phyloP scores from a whole-genome alignment of 129 eudicot genomes.

The Logfia minima region DNA sequence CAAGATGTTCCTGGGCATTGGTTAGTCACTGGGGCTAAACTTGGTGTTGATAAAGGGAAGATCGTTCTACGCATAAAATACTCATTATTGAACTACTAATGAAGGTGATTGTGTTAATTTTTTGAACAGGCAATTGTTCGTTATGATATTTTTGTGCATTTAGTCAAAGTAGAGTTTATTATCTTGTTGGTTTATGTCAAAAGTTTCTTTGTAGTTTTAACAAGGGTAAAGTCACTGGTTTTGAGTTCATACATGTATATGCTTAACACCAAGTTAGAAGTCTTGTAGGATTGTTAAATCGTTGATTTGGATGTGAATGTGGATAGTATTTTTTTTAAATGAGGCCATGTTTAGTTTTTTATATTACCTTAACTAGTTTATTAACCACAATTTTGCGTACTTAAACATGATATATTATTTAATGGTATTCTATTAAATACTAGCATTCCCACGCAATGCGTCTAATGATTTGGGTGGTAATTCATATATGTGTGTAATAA shows the following conservation, averaged over 20 bases:
- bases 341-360: no score
- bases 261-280: constrained; percentile 33
- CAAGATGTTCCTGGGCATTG: constrained; percentile 92
- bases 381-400: no score
- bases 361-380: no score
- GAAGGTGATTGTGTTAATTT: constrained; percentile 25
- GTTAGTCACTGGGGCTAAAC: constrained; percentile 91
- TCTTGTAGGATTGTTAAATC: constrained; percentile 27
- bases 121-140: constrained; percentile 45
- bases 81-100: constrained; percentile 79
- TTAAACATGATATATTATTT: no score
- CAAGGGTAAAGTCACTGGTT: constrained; percentile 26
- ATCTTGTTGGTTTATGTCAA: constrained; percentile 29
- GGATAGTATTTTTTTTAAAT: neutral
- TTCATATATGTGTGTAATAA: no score
- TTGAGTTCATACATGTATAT: constrained; percentile 42
- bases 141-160: constrained; percentile 20
- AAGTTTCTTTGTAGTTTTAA: constrained; percentile 30
- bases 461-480: no score
- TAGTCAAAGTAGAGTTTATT: constrained; percentile 26
- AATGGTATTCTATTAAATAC: no score
- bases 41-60: constrained; percentile 87
- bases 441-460: no score
- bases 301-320: constrained; percentile 11
- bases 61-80: constrained; percentile 74